These are phyloP conservation scores for Leccinum broughii DNA, from an alignment of 768 basidiomycete genomes.

Conservation along the genomic window DNA sequence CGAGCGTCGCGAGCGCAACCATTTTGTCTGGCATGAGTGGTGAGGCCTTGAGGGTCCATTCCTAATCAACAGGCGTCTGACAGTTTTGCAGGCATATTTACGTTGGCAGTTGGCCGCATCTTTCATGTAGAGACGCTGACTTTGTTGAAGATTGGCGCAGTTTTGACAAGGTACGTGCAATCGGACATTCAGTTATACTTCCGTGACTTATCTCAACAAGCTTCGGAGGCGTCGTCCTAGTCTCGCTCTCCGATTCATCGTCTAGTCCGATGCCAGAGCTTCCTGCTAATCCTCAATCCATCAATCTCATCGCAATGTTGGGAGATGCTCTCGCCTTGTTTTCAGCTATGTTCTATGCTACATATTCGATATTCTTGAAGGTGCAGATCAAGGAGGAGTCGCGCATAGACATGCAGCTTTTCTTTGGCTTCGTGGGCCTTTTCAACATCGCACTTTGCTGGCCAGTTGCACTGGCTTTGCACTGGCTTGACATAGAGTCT, in stretches of 20 bases:
- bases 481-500: conserved; percentile 68
- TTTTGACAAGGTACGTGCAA: conserved; percentile 65
- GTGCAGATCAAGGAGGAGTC: conserved; percentile 80
- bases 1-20: conserved; percentile 93
- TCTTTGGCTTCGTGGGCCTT: conserved; percentile 92
- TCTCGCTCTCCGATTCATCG: conserved; percentile 83
- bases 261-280: conserved; percentile 9
- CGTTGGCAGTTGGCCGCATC: conserved; percentile 77
- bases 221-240: conserved; percentile 80
- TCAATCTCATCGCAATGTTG: conserved; percentile 36
- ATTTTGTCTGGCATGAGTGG: conserved; percentile 89
- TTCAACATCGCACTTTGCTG: conserved; percentile 77
- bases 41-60: conserved; percentile 35
- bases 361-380: conserved; percentile 89
- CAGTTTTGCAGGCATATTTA: conserved; percentile 78
- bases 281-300: conserved; percentile 15
- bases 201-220: conserved; percentile 38
- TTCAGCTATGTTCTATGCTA: conserved; percentile 85
- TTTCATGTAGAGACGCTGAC: conserved; percentile 82
- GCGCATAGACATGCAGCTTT: conserved; percentile 88
- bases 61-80: not conserved
- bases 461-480: conserved; percentile 78
- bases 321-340: conserved; percentile 85
- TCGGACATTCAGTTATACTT: not conserved
- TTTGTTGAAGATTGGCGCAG: conserved; percentile 70